Percentiles rank a stretch among this genome's conserved stretches.
These are phyloP conservation scores for Fusarium veterinarium DNA, from an alignment of 2,329 filamentous ascomycete genomes.

Conservation along the genomic window DNA sequence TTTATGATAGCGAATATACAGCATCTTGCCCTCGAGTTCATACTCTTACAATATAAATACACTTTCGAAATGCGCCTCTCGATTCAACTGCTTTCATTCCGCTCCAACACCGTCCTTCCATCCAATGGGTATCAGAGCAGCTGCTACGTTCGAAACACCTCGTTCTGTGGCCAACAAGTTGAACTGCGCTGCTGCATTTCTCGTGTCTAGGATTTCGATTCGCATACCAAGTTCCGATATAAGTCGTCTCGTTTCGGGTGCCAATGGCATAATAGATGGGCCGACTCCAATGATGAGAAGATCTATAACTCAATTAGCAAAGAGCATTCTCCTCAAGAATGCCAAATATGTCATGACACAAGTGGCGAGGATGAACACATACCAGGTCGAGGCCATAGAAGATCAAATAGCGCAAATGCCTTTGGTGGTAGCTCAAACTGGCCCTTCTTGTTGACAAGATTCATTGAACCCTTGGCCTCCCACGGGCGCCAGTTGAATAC, in stretches of 20 bases:
- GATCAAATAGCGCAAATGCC: constrained; percentile 78
- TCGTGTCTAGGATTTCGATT: constrained; percentile 89
- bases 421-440: constrained; percentile 81
- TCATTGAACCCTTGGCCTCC: constrained; percentile 60
- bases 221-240: constrained; percentile 84
- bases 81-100: constrained; percentile 13
- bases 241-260: constrained; percentile 76
- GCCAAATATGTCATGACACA: not conserved
- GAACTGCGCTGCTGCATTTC: constrained; percentile 94
- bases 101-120: constrained; percentile 74
- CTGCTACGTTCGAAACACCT: constrained; percentile 85
- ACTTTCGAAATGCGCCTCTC: not conserved
- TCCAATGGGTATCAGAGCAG: constrained; percentile 86
- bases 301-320: constrained; percentile 63
- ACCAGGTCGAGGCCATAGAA: constrained; percentile 93
- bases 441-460: constrained; percentile 78
- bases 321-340: not conserved
- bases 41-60: constrained; percentile 23
- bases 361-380: constrained; percentile 47
- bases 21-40: not conserved
- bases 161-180: constrained; percentile 95
- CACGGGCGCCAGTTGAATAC: constrained; percentile 92
- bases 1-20: not conserved
- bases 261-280: constrained; percentile 78
- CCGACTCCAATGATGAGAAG: constrained; percentile 91